Conservation (phyloP, 306 rosid genomes). For the Vigna mungo region DNA sequence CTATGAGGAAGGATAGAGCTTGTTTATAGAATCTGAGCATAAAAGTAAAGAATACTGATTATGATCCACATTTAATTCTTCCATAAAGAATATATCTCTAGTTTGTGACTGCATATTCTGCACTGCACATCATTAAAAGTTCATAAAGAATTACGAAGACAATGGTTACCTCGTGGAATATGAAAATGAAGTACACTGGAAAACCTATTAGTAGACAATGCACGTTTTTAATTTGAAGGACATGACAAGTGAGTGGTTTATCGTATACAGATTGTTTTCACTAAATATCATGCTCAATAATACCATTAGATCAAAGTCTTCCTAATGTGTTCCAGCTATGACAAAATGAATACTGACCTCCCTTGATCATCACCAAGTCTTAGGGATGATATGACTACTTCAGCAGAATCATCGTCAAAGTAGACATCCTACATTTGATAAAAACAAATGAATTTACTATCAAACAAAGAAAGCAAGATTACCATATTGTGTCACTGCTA, state of each 20-base stretch:
- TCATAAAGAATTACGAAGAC: background rate
- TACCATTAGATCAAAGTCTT: background rate
- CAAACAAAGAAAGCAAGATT: conserved; percentile 13
- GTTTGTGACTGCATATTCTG: background rate
- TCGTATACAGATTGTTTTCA: background rate
- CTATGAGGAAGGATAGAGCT: background rate
- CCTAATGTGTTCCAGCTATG: conserved; percentile 2
- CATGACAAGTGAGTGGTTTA: background rate
- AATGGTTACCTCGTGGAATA: conserved; percentile 1
- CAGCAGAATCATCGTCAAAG: conserved; percentile 96
- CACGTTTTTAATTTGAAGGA: background rate
- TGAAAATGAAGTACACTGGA: conserved; percentile 5
- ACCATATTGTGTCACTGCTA: background rate
- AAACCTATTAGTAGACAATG: background rate
- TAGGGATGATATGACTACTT: conserved; percentile 94
- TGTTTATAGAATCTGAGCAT: background rate
- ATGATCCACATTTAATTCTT: background rate
- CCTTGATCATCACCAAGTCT: conserved; percentile 97
- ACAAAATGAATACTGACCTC: conserved; percentile 67
- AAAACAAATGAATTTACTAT: conserved; percentile 14
- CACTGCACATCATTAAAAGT: background rate
- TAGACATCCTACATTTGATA: conserved; percentile 76
- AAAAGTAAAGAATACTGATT: background rate
- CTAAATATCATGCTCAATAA: background rate
- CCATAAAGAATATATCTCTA: background rate